Evolutionary conservation across 2,329 filamentous ascomycete genomes (phyloP).

Genomic region (Cercospora sp.): DNA sequence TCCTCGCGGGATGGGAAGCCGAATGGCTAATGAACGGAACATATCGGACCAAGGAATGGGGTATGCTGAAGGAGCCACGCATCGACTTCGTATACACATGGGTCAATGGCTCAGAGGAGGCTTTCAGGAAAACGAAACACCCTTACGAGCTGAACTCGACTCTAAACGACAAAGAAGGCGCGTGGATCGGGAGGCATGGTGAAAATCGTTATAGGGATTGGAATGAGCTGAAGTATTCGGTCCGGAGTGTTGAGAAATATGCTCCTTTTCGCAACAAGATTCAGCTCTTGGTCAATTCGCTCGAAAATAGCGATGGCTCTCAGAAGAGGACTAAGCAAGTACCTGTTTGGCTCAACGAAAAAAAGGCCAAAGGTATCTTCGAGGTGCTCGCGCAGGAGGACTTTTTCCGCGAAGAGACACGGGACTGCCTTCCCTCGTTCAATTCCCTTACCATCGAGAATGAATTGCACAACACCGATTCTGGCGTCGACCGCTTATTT

Average conservation of each 20-base stretch:
- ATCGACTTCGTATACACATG: background rate
- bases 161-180: background rate
- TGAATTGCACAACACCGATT: too few relatives aligned
- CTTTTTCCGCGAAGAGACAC: too few relatives aligned
- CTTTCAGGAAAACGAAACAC: background rate
- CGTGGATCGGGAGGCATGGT: background rate
- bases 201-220: conserved; percentile 11
- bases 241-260: conserved; percentile 4
- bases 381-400: too few relatives aligned
- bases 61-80: background rate
- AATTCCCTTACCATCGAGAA: too few relatives aligned
- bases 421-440: too few relatives aligned
- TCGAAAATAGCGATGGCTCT: too few relatives aligned
- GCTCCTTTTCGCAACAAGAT: conserved; percentile 18
- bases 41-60: too few relatives aligned
- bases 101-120: background rate
- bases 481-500: background rate
- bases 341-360: too few relatives aligned
- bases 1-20: too few relatives aligned
- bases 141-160: background rate
- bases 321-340: too few relatives aligned
- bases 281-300: conserved; percentile 24
- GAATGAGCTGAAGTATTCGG: conserved; percentile 17
- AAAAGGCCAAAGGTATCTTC: too few relatives aligned
- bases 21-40: too few relatives aligned